These are phyloP conservation scores for Spiraea crenata DNA, from an alignment of 331 rosid species.

Conservation along the genomic window DNA sequence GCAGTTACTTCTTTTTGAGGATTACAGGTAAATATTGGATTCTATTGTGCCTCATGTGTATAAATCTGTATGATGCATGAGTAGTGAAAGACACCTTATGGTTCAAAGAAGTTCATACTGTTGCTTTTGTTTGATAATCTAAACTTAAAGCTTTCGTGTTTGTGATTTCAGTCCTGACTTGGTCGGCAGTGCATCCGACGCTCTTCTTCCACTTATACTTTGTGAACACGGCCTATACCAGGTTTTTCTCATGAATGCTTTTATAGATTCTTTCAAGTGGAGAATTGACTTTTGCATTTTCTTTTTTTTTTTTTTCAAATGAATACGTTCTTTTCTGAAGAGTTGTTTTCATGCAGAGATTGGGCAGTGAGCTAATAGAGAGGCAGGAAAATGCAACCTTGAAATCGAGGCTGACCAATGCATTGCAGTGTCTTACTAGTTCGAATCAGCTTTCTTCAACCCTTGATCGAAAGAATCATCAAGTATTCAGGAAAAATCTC, in stretches of 20 bases:
- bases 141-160: conserved; percentile 17
- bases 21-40: conserved; percentile 56
- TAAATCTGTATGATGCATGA: not conserved
- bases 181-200: conserved; percentile 86
- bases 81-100: not conserved
- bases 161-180: conserved; percentile 71
- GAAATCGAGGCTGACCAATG: conserved; percentile 70
- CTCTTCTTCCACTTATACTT: conserved; percentile 84
- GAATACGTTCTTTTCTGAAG: not conserved
- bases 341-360: conserved; percentile 42
- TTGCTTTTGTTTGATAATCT: not conserved
- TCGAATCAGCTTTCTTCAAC: conserved; percentile 78
- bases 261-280: not conserved
- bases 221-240: conserved; percentile 86
- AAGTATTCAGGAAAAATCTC: conserved; percentile 86
- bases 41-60: not conserved
- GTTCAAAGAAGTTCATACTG: not conserved
- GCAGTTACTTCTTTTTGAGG: conserved; percentile 86
- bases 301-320: not conserved
- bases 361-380: conserved; percentile 76
- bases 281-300: not conserved
- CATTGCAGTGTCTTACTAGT: conserved; percentile 68
- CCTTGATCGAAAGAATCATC: conserved; percentile 79
- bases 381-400: conserved; percentile 61
- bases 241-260: conserved; percentile 42